A percentile compares a stretch with the other conserved stretches of the same genome.
These are phyloP conservation scores for Fusarium equiseti DNA, from an alignment of 2,329 filamentous ascomycete species.

Conservation along the genomic window DNA sequence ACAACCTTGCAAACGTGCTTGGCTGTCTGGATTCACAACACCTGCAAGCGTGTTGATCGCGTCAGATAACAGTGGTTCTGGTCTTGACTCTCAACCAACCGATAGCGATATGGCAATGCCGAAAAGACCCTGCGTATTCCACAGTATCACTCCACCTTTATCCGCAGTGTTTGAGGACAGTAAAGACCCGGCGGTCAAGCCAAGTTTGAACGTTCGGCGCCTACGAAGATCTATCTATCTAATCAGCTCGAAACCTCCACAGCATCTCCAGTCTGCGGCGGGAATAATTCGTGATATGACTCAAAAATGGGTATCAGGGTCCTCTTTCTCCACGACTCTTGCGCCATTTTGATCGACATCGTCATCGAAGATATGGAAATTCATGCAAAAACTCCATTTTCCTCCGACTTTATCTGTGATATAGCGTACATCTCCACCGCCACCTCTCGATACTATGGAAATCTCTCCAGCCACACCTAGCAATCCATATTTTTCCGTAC, in stretches of 20 bases:
- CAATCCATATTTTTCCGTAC: slow-evolving; percentile 26
- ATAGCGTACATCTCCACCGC: slow-evolving; percentile 1
- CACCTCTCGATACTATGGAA: neutral
- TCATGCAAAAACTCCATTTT: slow-evolving; percentile 9
- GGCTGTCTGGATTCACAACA: slow-evolving; percentile 23
- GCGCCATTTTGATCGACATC: slow-evolving; percentile 27
- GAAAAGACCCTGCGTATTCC: slow-evolving; percentile 30
- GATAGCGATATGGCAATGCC: slow-evolving; percentile 14
- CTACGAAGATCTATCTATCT: slow-evolving; percentile 15
- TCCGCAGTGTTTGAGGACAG: slow-evolving; percentile 19
- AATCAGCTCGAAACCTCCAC: slow-evolving; percentile 3
- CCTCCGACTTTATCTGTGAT: neutral
- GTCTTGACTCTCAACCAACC: slow-evolving; percentile 11
- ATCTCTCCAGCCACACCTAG: slow-evolving; percentile 22
- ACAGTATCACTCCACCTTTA: slow-evolving; percentile 34
- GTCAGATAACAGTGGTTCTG: slow-evolving; percentile 27
- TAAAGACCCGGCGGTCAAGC: slow-evolving; percentile 31
- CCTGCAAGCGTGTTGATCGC: slow-evolving; percentile 25
- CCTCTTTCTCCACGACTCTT: slow-evolving; percentile 12
- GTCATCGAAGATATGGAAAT: slow-evolving; percentile 10
- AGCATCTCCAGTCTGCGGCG: slow-evolving; percentile 13
- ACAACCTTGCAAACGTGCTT: slow-evolving; percentile 15
- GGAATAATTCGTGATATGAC: slow-evolving; percentile 20
- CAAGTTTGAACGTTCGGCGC: slow-evolving; percentile 14
- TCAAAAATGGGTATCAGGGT: slow-evolving; percentile 25